phyloP scores from a whole-genome alignment of 768 basidiomycete species.

The Obba rivulosa region DNA sequence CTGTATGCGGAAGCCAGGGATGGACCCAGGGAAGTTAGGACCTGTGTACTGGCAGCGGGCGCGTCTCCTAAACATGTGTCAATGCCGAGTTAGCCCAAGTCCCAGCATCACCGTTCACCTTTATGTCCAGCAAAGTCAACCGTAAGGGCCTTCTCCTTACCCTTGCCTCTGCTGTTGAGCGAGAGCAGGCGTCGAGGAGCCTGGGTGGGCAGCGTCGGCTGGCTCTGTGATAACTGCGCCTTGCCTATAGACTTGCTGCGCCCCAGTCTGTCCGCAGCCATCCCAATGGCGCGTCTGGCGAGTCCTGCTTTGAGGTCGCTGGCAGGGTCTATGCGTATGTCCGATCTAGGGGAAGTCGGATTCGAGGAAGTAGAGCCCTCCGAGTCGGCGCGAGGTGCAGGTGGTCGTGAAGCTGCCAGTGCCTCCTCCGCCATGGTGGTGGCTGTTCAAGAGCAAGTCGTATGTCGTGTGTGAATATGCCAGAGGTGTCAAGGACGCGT shows the following conservation, averaged over 20 bases:
- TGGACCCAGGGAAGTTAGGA: slow-evolving; percentile 7
- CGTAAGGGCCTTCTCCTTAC: slow-evolving; percentile 29
- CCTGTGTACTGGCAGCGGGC: slow-evolving; percentile 19
- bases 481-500: too few species aligned
- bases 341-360: neutral
- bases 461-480: too few species aligned
- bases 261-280: slow-evolving; percentile 62
- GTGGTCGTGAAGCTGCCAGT: neutral
- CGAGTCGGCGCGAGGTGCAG: neutral
- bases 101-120: neutral
- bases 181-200: slow-evolving; percentile 50
- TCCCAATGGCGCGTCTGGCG: slow-evolving; percentile 33
- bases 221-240: slow-evolving; percentile 20
- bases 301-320: slow-evolving; percentile 12
- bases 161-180: slow-evolving; percentile 47
- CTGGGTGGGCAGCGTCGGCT: slow-evolving; percentile 24
- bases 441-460: neutral
- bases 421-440: neutral
- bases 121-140: slow-evolving; percentile 28
- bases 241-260: slow-evolving; percentile 35
- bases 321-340: neutral
- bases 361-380: neutral
- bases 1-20: slow-evolving; percentile 1
- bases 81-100: neutral
- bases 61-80: slow-evolving; percentile 8